phyloP scores from a whole-genome alignment of 345 rosid species.

The Pugionium cornutum region DNA sequence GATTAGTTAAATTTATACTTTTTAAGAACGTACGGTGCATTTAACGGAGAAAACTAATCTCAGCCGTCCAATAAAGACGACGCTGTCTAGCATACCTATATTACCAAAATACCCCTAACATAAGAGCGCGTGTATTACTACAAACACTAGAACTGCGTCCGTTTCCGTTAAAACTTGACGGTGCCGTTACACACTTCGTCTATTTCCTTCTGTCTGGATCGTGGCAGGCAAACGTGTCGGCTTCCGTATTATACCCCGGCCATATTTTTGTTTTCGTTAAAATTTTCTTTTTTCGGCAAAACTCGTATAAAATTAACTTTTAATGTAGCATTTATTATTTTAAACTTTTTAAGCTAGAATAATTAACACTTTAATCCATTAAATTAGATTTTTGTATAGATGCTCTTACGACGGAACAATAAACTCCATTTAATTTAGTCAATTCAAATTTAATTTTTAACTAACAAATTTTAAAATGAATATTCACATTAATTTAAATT shows the following conservation, averaged over 20 bases:
- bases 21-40: constrained; percentile 21
- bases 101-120: neutral
- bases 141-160: neutral
- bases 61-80: constrained; percentile 29
- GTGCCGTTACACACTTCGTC: constrained; percentile 32
- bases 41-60: constrained; percentile 7
- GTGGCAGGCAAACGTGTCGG: constrained; percentile 48
- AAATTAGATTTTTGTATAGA: too few relatives aligned
- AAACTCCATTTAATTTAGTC: too few relatives aligned
- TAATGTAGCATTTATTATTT: too few relatives aligned
- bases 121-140: constrained; percentile 14
- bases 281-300: neutral
- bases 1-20: neutral
- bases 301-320: neutral
- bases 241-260: constrained; percentile 37
- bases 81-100: neutral
- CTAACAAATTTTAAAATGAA: too few relatives aligned
- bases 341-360: too few relatives aligned
- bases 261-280: constrained; percentile 14
- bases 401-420: too few relatives aligned
- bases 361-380: too few relatives aligned
- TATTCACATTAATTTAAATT: too few relatives aligned
- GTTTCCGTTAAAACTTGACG: constrained; percentile 38
- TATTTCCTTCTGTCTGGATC: constrained; percentile 39
- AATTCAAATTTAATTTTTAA: too few relatives aligned